Conservation (phyloP, 345 rosid genomes). For the Syzygium jambos region DNA sequence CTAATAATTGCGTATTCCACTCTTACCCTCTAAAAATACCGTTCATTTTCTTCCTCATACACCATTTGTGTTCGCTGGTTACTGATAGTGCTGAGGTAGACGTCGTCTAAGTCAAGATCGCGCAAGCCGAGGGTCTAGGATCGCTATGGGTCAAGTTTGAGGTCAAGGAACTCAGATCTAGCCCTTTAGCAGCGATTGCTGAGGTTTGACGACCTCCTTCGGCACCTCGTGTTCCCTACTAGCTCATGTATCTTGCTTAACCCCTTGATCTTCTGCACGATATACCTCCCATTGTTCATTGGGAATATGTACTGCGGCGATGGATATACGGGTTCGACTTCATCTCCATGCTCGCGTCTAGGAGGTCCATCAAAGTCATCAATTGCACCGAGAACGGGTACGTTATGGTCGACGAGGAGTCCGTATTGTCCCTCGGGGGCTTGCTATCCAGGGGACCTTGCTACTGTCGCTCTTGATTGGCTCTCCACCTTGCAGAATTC, state of each 20-base stretch:
- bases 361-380: slow-evolving; percentile 41
- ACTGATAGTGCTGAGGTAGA: too few species aligned
- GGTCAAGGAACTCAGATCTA: too few species aligned
- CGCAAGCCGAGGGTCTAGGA: too few species aligned
- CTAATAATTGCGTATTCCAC: background rate
- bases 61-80: too few species aligned
- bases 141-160: too few species aligned
- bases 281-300: slow-evolving; percentile 84
- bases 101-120: too few species aligned
- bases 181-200: too few species aligned
- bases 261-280: slow-evolving; percentile 58
- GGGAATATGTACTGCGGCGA: slow-evolving; percentile 50
- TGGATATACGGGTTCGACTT: slow-evolving; percentile 8
- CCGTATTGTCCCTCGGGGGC: slow-evolving; percentile 7
- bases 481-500: slow-evolving; percentile 61
- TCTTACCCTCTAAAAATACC: too few species aligned
- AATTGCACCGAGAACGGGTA: slow-evolving; percentile 31
- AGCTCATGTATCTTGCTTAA: slow-evolving; percentile 47
- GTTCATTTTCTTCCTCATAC: too few species aligned
- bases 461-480: slow-evolving; percentile 32
- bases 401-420: background rate
- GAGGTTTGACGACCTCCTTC: slow-evolving; percentile 51
- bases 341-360: slow-evolving; percentile 49
- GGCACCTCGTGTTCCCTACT: slow-evolving; percentile 45
- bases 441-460: too few species aligned